Conservation (phyloP, 129 eudicot species). For the Erigeron canadensis region DNA sequence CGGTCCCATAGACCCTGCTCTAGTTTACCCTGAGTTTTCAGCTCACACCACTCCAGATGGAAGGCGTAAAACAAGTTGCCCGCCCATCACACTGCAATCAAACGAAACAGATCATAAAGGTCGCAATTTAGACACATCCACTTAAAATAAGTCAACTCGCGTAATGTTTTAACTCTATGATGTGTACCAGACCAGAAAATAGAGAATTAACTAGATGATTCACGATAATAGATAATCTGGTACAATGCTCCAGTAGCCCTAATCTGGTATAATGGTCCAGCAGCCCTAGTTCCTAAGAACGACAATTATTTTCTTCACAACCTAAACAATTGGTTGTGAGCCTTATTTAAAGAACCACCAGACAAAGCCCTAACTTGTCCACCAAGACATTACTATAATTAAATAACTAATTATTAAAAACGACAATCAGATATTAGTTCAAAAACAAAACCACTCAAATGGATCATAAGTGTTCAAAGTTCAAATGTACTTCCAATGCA, state of each 20-base stretch:
- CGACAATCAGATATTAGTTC: too few relatives aligned
- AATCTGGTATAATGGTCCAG: too few relatives aligned
- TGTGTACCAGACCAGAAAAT: not conserved
- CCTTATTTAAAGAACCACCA: too few relatives aligned
- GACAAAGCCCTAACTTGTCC: too few relatives aligned
- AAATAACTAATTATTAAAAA: too few relatives aligned
- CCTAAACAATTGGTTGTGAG: too few relatives aligned
- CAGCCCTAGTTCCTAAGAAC: too few relatives aligned
- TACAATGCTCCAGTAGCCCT: too few relatives aligned
- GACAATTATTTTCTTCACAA: too few relatives aligned
- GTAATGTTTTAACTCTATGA: not conserved
- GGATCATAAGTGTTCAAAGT: not conserved
- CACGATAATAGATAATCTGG: too few relatives aligned
- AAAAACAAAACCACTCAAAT: not conserved
- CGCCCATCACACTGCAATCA: constrained; percentile 53
- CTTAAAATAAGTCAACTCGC: not conserved
- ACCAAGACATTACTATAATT: too few relatives aligned
- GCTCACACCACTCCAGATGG: constrained; percentile 62
- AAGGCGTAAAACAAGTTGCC: constrained; percentile 61
- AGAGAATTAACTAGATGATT: not conserved
- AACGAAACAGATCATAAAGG: not conserved
- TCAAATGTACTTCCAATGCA: not conserved
- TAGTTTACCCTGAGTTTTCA: constrained; percentile 6
- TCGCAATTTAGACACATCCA: not conserved
- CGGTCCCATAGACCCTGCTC: constrained; percentile 13